Conservation (phyloP, 2,329 filamentous ascomycete genomes). For the Bipolaris gigantea region DNA sequence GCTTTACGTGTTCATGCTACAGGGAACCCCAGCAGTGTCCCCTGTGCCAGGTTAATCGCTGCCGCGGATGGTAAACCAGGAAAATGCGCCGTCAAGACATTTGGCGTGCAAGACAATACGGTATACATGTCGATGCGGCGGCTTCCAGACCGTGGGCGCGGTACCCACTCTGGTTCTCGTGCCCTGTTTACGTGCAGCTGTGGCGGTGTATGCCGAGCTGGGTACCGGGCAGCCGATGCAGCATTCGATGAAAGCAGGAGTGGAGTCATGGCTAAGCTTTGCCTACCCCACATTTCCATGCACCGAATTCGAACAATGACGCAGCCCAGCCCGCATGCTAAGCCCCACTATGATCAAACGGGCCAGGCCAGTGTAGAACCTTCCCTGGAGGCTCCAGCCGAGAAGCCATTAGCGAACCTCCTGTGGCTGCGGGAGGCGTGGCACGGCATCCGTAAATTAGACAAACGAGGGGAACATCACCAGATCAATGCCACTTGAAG, state of each 20-base stretch:
- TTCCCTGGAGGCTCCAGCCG: conserved; percentile 13
- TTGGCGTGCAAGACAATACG: background rate
- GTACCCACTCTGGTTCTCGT: conserved; percentile 9
- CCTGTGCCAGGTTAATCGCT: conserved; percentile 5
- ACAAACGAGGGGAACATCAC: conserved; percentile 4
- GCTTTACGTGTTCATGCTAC: background rate
- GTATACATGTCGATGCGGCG: conserved; percentile 7
- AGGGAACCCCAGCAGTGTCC: background rate
- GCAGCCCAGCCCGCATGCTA: conserved; percentile 26
- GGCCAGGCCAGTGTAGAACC: conserved; percentile 7
- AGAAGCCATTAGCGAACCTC: conserved; percentile 18
- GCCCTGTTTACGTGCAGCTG: conserved; percentile 23
- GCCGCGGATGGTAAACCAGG: conserved; percentile 9
- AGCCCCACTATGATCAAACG: conserved; percentile 14
- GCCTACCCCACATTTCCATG: conserved; percentile 25
- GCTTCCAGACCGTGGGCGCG: conserved; percentile 18
- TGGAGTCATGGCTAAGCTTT: conserved; percentile 30
- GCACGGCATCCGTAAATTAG: conserved; percentile 9
- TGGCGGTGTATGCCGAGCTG: conserved; percentile 16
- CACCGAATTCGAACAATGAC: conserved; percentile 27
- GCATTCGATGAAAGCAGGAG: conserved; percentile 25
- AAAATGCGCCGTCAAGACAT: conserved; percentile 11
- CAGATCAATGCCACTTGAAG: conserved; percentile 7
- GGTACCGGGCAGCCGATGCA: conserved; percentile 6
- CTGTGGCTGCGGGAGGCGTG: conserved; percentile 15